Evolutionary conservation across 257 asterid genomes (phyloP).

Genomic region (Fraxinus quadrangulata): DNA sequence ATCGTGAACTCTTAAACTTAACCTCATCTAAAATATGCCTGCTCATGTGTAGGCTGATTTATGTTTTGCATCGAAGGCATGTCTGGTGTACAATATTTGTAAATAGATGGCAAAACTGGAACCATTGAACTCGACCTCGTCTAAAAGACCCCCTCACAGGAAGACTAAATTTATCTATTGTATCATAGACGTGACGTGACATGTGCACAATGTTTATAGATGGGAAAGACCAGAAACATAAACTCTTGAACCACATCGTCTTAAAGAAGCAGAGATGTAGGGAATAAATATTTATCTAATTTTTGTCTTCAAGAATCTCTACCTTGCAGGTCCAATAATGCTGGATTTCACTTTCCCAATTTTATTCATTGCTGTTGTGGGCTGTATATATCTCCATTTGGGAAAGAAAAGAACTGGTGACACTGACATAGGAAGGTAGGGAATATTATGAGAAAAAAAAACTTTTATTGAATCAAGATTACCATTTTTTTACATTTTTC

Average conservation of each 20-base stretch:
- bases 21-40: no score
- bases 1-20: neutral
- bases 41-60: no score
- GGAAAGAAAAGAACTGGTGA: constrained; percentile 43
- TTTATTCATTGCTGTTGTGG: constrained; percentile 86
- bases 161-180: neutral
- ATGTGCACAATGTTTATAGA: no score
- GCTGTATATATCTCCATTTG: constrained; percentile 75
- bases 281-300: neutral
- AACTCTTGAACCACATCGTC: neutral
- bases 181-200: neutral
- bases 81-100: no score
- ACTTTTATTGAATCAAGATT: neutral
- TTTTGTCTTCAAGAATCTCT: neutral
- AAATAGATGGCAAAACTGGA: no score
- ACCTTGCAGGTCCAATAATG: constrained; percentile 68
- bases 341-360: constrained; percentile 92
- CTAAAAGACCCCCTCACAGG: no score
- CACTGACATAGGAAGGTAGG: constrained; percentile 36
- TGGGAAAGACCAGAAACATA: neutral
- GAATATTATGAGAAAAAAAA: neutral
- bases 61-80: no score
- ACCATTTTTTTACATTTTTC: neutral
- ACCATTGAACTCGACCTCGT: no score
- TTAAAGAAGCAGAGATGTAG: neutral